phyloP scores from a whole-genome alignment of 2,329 filamentous ascomycete genomes.

The Microdochium bolleyi region DNA sequence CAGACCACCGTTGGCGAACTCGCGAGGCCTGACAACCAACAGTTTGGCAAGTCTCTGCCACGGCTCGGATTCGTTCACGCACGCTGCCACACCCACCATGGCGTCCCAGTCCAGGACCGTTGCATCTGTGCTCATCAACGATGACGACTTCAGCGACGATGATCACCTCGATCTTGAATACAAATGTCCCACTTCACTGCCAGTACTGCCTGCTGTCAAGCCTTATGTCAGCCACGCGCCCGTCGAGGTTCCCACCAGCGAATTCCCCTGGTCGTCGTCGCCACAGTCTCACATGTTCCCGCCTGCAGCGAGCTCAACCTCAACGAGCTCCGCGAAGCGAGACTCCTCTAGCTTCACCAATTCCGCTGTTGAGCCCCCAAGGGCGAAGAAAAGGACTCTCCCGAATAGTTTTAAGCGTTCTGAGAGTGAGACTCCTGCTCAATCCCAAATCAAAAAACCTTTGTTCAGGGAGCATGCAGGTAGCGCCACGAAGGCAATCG shows the following conservation, averaged over 20 bases:
- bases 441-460: slow-evolving; percentile 18
- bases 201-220: slow-evolving; percentile 16
- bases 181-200: slow-evolving; percentile 48
- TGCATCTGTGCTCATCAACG: slow-evolving; percentile 53
- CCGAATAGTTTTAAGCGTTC: slow-evolving; percentile 34
- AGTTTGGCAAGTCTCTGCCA: slow-evolving; percentile 33
- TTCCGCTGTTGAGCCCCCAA: slow-evolving; percentile 17
- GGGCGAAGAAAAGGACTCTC: slow-evolving; percentile 55
- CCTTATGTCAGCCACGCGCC: slow-evolving; percentile 8
- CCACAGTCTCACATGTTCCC: slow-evolving; percentile 39
- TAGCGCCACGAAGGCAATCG: slow-evolving; percentile 19
- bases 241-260: slow-evolving; percentile 19
- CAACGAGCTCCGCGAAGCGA: neutral
- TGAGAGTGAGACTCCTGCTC: neutral
- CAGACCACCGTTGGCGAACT: slow-evolving; percentile 7
- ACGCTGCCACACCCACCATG: slow-evolving; percentile 27
- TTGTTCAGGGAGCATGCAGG: slow-evolving; percentile 23
- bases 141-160: slow-evolving; percentile 85
- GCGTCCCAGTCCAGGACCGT: slow-evolving; percentile 15
- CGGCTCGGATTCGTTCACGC: slow-evolving; percentile 40
- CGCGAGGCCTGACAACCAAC: slow-evolving; percentile 9
- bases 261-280: slow-evolving; percentile 66
- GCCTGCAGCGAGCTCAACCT: slow-evolving; percentile 15
- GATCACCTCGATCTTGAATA: slow-evolving; percentile 65
- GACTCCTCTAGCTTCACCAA: slow-evolving; percentile 15